These are phyloP conservation scores for Pyronema omphalodes DNA, from an alignment of 495 filamentous ascomycete genomes.

Conservation along the genomic window DNA sequence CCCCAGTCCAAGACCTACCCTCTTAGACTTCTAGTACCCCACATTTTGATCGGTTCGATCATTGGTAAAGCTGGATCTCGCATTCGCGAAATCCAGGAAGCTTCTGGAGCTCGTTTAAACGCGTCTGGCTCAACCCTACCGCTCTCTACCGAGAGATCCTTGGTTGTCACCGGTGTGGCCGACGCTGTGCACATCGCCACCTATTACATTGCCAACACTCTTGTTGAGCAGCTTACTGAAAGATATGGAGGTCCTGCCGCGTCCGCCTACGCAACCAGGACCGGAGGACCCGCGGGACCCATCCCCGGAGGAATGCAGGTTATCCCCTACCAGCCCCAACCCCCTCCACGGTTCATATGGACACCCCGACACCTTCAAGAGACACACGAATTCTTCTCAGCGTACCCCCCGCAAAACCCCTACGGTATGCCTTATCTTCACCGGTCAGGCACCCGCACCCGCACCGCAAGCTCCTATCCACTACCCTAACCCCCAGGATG, in stretches of 20 bases:
- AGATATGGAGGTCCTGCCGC: slow-evolving; percentile 89
- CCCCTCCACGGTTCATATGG: slow-evolving; percentile 81
- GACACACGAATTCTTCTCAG: slow-evolving; percentile 51
- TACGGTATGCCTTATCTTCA: slow-evolving; percentile 58
- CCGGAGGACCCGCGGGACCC: slow-evolving; percentile 76
- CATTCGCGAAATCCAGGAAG: slow-evolving; percentile 97
- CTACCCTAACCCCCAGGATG: slow-evolving; percentile 48
- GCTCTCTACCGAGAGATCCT: slow-evolving; percentile 81
- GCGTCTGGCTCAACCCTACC: slow-evolving; percentile 89
- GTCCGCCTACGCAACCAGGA: slow-evolving; percentile 89
- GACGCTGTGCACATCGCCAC: slow-evolving; percentile 96
- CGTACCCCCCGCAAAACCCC: slow-evolving; percentile 37
- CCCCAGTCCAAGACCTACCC: slow-evolving; percentile 93
- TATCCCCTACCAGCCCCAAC: slow-evolving; percentile 83
- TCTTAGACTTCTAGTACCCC: slow-evolving; percentile 82
- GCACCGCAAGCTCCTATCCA: slow-evolving; percentile 55
- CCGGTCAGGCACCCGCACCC: slow-evolving; percentile 38
- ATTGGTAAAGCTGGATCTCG: slow-evolving; percentile 90
- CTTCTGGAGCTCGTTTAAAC: slow-evolving; percentile 87
- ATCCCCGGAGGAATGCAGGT: slow-evolving; percentile 97
- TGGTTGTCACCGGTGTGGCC: slow-evolving; percentile 81
- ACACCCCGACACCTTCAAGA: slow-evolving; percentile 69
- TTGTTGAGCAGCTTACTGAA: slow-evolving; percentile 89
- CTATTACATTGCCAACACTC: slow-evolving; percentile 91
- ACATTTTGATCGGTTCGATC: slow-evolving; percentile 94